Base-by-base conservation (phyloP, 306 rosid species). In the Citrullus amarus region DNA sequence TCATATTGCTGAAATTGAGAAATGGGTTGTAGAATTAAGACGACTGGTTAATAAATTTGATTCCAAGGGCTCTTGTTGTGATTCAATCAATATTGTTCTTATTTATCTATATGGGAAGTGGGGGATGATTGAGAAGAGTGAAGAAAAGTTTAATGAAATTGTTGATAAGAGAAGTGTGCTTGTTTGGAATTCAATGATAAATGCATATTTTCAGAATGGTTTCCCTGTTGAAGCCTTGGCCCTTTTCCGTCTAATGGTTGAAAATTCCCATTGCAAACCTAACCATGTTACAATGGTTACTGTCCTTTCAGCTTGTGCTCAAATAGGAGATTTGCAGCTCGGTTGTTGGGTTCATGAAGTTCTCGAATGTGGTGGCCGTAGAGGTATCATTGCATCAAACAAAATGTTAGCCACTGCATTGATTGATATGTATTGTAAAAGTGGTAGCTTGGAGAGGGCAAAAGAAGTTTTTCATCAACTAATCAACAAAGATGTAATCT, bases 251-350 rank as follows among this genome's bases (percentile, higher is more conserved):
- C 2, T 36, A 51, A 90, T 88, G 92, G 57, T 84, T 20, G 85
- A 79, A 38, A 83, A 78, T 57, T 75, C 72, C 80, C 78, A 30
- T 79, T 41, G 58, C 41, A 81, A 75, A 16, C 92, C 89, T 32
- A 90, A 90, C 74, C 94, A 88, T 77, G 81, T 90, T 34, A 88
- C 92, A 4, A 85, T 82, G 86, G 92, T 90, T 25, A 88, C 88
- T 9, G 89, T 88, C 78, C 90, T 90, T 81, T 88, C 92, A 61
- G 92, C 90, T 18, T 90, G 90, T 80, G 87, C 94, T 81, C 92
- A 88, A 78, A 73, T 85, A 70, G 94, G 92, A 53, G 90, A 90
- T 81, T 79, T 88, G 81, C 82, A 84, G 76, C 84, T 90, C 76
- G 94, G 94, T 38, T n/a, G 41, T 65, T 81, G 87, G 88, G 90